phyloP scores from a whole-genome alignment of 176 grass and related monocot genomes.

The Panicum miliaceum region DNA sequence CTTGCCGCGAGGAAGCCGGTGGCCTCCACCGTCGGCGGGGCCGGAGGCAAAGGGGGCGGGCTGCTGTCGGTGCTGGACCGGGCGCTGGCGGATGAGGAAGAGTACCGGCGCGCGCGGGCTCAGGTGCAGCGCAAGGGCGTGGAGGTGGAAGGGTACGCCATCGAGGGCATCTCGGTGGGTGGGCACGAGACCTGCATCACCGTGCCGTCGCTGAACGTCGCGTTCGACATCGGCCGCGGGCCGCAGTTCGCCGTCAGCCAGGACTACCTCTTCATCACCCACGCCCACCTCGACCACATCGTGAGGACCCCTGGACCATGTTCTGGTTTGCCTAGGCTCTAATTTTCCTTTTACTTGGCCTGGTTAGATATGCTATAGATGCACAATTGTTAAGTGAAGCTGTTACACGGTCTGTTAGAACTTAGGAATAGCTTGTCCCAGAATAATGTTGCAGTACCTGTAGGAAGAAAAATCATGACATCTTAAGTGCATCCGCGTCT shows the following conservation, averaged over 20 bases:
- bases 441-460: conserved; percentile 6
- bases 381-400: neutral
- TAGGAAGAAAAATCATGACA: neutral
- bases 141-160: conserved; percentile 81
- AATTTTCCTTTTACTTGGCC: conserved; percentile 25
- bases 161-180: conserved; percentile 90
- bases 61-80: conserved; percentile 78
- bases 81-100: conserved; percentile 83
- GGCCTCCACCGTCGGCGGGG: conserved; percentile 21
- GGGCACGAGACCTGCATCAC: conserved; percentile 94
- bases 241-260: conserved; percentile 72
- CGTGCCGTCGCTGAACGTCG: conserved; percentile 72
- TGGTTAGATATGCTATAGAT: neutral
- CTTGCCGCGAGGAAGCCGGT: conserved; percentile 53
- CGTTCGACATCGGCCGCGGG: conserved; percentile 91
- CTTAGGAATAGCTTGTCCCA: neutral
- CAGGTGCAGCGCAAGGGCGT: conserved; percentile 82
- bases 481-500: neutral
- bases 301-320: conserved; percentile 50
- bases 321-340: neutral
- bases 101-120: conserved; percentile 84
- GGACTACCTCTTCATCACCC: conserved; percentile 94
- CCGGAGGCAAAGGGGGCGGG: conserved; percentile 16
- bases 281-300: conserved; percentile 95
- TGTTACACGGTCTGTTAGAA: neutral